Base-by-base conservation (phyloP, 768 basidiomycete genomes). In the Amanita exitialis region DNA sequence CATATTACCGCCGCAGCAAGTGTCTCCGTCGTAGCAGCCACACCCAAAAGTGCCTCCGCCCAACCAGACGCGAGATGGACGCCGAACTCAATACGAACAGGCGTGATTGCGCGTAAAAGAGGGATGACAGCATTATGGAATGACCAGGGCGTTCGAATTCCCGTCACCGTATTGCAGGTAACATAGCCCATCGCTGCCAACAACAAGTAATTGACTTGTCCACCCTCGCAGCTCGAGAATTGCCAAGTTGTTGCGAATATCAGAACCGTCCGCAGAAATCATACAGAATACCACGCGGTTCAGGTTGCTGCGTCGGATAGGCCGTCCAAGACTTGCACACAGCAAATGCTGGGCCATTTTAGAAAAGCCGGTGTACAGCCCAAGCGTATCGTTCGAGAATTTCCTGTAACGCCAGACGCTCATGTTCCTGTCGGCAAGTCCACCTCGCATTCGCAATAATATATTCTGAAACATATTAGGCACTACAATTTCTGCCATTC, bases 41-140 rank as follows among this genome's bases (percentile, higher is more conserved):
- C 4, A 36, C 12, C 45, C 34, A 21, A 21, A 21, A 34, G 36
- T 36, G 63, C 62, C 13, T 53, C 65, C 28, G 63, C 69, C 16
- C 58, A 62, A 18, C 56, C 65, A 3, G 56, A 66, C 64, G 41
- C 54, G 3, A 41, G 43, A 39, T 96, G 94, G 94, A 81, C 81
- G 4, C 83, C 94, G 43, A 73, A 76, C 54, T 92, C 90, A 6
- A 77, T 87, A 56, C 79, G 96, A 52, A 95, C 93, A 0, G 96
- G 96, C 6, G 73, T 96, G 55, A 86, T 99, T 64, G 95, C 92
- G 21, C 78, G 86, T 52, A 99, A 99, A 73, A 82, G 91, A 51
- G 96, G 96, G 41, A 98, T 98, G 96, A 86, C 90, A 8, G 79
- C 79, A 12, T 69, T 98, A 61, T 98, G 91, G 90, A 89, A 93